phyloP scores from a whole-genome alignment of 2,329 filamentous ascomycete genomes.

The Fusarium keratoplasticum region DNA sequence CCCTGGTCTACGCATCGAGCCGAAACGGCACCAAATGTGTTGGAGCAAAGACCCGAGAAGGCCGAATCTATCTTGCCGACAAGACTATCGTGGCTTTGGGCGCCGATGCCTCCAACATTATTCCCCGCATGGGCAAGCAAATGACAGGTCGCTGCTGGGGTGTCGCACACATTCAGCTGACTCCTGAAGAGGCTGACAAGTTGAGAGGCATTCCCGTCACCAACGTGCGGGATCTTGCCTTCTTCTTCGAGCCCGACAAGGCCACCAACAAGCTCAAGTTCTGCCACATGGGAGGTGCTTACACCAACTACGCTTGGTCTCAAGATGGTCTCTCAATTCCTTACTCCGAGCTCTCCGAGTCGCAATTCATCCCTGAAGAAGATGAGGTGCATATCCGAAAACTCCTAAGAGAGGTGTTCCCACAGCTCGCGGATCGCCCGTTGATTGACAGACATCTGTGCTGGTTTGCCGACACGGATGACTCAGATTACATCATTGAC shows the following conservation, averaged over 20 bases:
- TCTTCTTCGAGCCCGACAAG: conserved; percentile 27
- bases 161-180: conserved; percentile 27
- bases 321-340: conserved; percentile 26
- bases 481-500: conserved; percentile 32
- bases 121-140: conserved; percentile 23
- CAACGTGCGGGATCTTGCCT: conserved; percentile 27
- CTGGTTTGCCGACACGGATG: conserved; percentile 31
- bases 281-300: conserved; percentile 31
- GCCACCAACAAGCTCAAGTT: conserved; percentile 30
- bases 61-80: conserved; percentile 18
- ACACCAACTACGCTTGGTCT: conserved; percentile 26
- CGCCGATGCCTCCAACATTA: conserved; percentile 14
- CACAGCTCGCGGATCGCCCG: conserved; percentile 9
- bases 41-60: conserved; percentile 13
- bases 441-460: conserved; percentile 27
- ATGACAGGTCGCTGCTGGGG: conserved; percentile 30
- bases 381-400: conserved; percentile 22
- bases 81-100: conserved; percentile 23
- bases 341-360: background rate
- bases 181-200: conserved; percentile 11
- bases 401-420: conserved; percentile 19
- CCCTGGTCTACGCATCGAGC: conserved; percentile 13
- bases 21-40: conserved; percentile 18
- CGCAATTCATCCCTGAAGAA: conserved; percentile 30
- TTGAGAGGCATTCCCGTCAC: conserved; percentile 28